Percentiles rank a stretch among this genome's conserved stretches.
Conservation (phyloP, 2,329 filamentous ascomycete species). For the Alternaria hordeiaustralica region DNA sequence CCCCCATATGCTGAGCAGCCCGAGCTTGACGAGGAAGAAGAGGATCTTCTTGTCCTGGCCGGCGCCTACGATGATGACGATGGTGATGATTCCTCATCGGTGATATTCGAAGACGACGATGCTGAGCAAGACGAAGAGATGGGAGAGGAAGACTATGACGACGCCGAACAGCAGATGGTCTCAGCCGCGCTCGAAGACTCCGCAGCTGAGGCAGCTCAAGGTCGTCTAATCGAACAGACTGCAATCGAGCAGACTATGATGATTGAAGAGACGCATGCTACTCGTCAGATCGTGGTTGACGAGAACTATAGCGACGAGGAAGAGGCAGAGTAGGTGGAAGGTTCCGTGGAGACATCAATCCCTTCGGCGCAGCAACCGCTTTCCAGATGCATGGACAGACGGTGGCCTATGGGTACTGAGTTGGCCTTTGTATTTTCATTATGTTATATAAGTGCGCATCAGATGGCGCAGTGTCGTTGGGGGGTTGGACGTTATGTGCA, state of each 20-base stretch:
- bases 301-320: conserved; percentile 4
- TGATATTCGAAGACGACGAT: background rate
- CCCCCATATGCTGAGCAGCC: background rate
- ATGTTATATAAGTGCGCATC: background rate
- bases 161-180: background rate
- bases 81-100: background rate
- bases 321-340: background rate
- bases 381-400: background rate
- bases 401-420: too few species aligned
- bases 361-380: background rate
- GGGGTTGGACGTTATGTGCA: background rate
- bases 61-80: background rate
- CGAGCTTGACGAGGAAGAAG: background rate
- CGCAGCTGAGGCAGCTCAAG: background rate
- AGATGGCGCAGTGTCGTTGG: background rate
- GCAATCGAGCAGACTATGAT: background rate
- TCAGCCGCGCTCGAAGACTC: background rate
- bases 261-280: background rate
- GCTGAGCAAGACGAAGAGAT: background rate
- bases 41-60: conserved; percentile 1
- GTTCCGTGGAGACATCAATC: background rate
- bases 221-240: background rate
- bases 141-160: background rate
- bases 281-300: background rate
- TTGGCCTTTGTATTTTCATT: background rate